Conservation (phyloP, 352 stramenopile species). For the Globisporangium apiculatum region DNA sequence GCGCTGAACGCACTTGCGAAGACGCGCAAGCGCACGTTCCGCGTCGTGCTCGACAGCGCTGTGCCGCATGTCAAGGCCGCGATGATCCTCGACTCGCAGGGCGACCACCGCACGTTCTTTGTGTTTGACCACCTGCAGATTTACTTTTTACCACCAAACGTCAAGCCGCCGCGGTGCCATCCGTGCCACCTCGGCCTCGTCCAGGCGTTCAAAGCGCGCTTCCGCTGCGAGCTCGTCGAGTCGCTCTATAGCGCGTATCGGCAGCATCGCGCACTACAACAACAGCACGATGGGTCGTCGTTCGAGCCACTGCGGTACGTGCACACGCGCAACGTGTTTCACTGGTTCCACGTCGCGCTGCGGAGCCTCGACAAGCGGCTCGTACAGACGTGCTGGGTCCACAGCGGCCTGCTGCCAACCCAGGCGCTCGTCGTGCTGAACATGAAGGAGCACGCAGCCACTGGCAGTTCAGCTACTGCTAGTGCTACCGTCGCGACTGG, state of each 20-base stretch:
- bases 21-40: slow-evolving; percentile 68
- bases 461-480: neutral
- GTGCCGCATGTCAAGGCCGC: slow-evolving; percentile 81
- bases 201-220: slow-evolving; percentile 73
- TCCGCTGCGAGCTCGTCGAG: slow-evolving; percentile 74
- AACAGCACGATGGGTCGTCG: no score
- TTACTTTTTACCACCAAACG: slow-evolving; percentile 77
- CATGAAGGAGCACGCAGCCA: slow-evolving; percentile 35
- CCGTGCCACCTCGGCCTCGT: slow-evolving; percentile 70
- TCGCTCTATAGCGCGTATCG: slow-evolving; percentile 65
- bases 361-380: slow-evolving; percentile 61
- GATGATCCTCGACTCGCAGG: slow-evolving; percentile 81
- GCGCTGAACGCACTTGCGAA: slow-evolving; percentile 66
- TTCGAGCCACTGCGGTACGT: slow-evolving; percentile 46
- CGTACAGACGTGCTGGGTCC: slow-evolving; percentile 69
- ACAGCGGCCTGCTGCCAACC: slow-evolving; percentile 62
- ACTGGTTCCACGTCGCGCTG: slow-evolving; percentile 75
- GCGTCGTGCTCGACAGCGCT: slow-evolving; percentile 72
- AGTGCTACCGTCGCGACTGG: neutral
- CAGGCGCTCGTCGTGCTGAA: slow-evolving; percentile 59
- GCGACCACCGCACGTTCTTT: slow-evolving; percentile 83
- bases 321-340: slow-evolving; percentile 78
- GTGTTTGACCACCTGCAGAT: slow-evolving; percentile 78
- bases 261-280: slow-evolving; percentile 36
- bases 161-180: slow-evolving; percentile 66